Conservation (phyloP, 2,329 filamentous ascomycete genomes). For the Helicocarpus griseus region DNA sequence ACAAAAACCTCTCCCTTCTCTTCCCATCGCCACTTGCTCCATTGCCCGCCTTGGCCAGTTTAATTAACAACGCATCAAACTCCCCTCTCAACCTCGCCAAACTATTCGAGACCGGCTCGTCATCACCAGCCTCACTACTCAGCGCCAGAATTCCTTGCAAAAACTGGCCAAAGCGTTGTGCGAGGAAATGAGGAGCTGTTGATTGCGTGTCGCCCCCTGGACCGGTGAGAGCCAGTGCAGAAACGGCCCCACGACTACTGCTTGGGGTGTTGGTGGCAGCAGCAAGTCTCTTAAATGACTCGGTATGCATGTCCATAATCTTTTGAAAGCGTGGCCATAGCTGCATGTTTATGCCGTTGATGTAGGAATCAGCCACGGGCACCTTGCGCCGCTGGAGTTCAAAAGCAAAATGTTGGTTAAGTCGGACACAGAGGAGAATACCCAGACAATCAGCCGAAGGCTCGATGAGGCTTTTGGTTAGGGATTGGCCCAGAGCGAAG, state of each 20-base stretch:
- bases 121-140: constrained; percentile 83
- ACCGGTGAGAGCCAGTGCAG: constrained; percentile 41
- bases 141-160: constrained; percentile 74
- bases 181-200: constrained; percentile 74
- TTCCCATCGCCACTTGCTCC: constrained; percentile 60
- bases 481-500: constrained; percentile 66
- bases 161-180: constrained; percentile 91
- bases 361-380: constrained; percentile 78
- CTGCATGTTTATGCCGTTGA: constrained; percentile 91
- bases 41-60: constrained; percentile 51
- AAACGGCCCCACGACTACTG: constrained; percentile 39
- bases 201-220: constrained; percentile 35
- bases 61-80: constrained; percentile 72
- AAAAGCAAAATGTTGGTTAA: constrained; percentile 92
- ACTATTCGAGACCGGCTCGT: constrained; percentile 82
- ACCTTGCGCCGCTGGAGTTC: constrained; percentile 86
- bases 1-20: constrained; percentile 79
- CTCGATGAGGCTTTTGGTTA: constrained; percentile 68
- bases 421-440: constrained; percentile 76
- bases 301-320: constrained; percentile 86
- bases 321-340: constrained; percentile 93
- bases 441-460: constrained; percentile 77
- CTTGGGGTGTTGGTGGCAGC: constrained; percentile 24
- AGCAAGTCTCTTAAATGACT: constrained; percentile 61
- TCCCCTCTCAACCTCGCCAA: constrained; percentile 67